phyloP scores from a whole-genome alignment of 306 rosid genomes.

The Trichosanthes cucumerina region DNA sequence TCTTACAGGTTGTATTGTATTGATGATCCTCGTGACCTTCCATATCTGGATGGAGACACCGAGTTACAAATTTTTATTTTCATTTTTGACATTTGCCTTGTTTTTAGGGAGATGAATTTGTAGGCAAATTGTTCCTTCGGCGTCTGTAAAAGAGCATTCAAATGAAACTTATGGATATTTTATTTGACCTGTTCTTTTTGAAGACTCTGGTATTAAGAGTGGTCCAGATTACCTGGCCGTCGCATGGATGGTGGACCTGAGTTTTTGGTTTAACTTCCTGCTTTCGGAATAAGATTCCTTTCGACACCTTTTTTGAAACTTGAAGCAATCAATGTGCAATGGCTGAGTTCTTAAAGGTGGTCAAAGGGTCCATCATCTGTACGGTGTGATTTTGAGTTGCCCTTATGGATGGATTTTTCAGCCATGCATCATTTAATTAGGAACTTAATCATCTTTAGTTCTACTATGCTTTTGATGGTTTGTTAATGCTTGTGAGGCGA shows the following conservation, averaged over 20 bases:
- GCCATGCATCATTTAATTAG: not conserved
- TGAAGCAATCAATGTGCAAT: not conserved
- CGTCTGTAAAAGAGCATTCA: not conserved
- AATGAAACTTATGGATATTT: not conserved
- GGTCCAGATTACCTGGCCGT: constrained; percentile 1
- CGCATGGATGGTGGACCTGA: not conserved
- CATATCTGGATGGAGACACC: not conserved
- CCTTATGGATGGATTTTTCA: not conserved
- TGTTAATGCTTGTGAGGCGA: not conserved
- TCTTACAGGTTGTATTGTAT: not conserved
- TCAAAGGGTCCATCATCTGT: not conserved
- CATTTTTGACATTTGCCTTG: not conserved
- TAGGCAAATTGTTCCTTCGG: not conserved
- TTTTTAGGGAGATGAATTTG: not conserved
- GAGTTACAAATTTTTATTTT: not conserved
- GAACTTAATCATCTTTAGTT: not conserved
- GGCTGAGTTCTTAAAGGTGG: not conserved
- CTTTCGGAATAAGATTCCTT: not conserved
- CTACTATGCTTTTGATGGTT: not conserved
- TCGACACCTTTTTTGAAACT: not conserved
- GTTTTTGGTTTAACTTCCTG: not conserved
- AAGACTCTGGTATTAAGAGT: not conserved
- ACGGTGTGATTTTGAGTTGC: not conserved
- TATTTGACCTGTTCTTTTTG: not conserved
- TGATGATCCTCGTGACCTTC: not conserved